Base-by-base conservation (phyloP, 1,139 yeast genomes). In the Taphrina communis region DNA sequence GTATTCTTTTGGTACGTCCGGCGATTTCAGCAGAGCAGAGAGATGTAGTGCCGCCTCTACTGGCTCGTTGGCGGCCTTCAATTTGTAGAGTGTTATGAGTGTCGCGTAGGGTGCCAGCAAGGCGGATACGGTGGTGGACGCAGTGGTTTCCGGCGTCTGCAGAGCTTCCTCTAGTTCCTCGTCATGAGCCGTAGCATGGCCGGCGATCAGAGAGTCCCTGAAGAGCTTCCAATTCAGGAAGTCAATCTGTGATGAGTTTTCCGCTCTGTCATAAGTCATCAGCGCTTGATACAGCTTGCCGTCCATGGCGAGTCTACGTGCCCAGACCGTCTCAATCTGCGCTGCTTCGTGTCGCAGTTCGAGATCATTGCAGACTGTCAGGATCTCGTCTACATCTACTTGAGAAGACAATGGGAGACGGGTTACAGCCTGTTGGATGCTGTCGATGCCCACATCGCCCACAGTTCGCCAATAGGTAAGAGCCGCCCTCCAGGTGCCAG, bases 151-250 rank as follows among this genome's bases (percentile, higher is more conserved):
- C 11, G 67, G 67, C 2, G 56, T 31, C 38, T 63, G 61, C 38
- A 63, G 35, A 6, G 61, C 52, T 17, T 44, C 67, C 38, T 42
- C 56, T 19, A 63, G 38, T 31, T 53, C 59, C 12, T 58, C 36
- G 46, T 63, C 67, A 1, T 14, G 25, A 11, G 61, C 31, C 12
- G 36, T 44, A 7, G 67, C 36, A 31, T 63, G 53, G n/a, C 68
- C 68, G 7, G 14, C 39, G 2, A 65, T 9, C 35, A 46, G 39
- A n/a, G 63, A 19, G 8, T 46, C 55, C 42, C 55, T 46, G 7
- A 69, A 65, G 35, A 69, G 57, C 12, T 25, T n/a, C 71, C 71
- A 69, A 25, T 36, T 61, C 14, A 69, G 31, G 21, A 59, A 50
- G 19, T 69, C 66, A 12, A 69, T 44, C 14, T 57, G 57, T 17